Percentiles rank a stretch among this genome's conserved stretches.
phyloP scores from a whole-genome alignment of 176 grass and related monocot species.

The Oryza glumipatula region DNA sequence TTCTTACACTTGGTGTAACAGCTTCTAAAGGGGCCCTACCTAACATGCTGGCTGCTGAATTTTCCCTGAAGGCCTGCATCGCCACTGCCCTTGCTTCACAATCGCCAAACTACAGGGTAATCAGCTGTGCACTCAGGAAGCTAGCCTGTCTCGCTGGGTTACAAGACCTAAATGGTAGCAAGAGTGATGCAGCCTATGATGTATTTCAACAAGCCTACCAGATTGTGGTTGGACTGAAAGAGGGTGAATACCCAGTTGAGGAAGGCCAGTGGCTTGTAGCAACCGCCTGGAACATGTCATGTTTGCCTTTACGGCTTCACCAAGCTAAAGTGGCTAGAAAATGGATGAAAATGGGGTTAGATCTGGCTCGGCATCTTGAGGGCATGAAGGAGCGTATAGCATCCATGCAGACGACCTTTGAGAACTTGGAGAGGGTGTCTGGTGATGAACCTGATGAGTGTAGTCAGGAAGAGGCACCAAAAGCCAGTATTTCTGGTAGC shows the following conservation, averaged over 20 bases:
- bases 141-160: slow-evolving; percentile 64
- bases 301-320: slow-evolving; percentile 53
- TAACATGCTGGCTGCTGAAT: slow-evolving; percentile 71
- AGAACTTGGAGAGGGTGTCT: slow-evolving; percentile 57
- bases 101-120: slow-evolving; percentile 71
- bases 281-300: slow-evolving; percentile 86
- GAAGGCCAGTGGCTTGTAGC: slow-evolving; percentile 84
- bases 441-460: slow-evolving; percentile 44
- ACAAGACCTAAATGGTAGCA: slow-evolving; percentile 56
- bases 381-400: slow-evolving; percentile 67
- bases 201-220: slow-evolving; percentile 79
- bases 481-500: slow-evolving; percentile 38
- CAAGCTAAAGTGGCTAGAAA: slow-evolving; percentile 67
- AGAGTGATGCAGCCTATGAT: slow-evolving; percentile 66
- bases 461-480: slow-evolving; percentile 48
- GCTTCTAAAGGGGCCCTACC: slow-evolving; percentile 61
- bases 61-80: slow-evolving; percentile 68
- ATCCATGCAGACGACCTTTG: slow-evolving; percentile 70
- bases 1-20: slow-evolving; percentile 61
- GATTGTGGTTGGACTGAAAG: slow-evolving; percentile 84
- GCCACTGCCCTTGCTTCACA: slow-evolving; percentile 62
- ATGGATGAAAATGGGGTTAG: slow-evolving; percentile 89
- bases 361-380: slow-evolving; percentile 70
- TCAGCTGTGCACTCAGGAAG: slow-evolving; percentile 68
- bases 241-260: slow-evolving; percentile 77